A percentile compares a stretch with the other conserved stretches of the same genome.
These are phyloP conservation scores for Postia placenta DNA, from an alignment of 768 basidiomycete species.

Conservation along the genomic window DNA sequence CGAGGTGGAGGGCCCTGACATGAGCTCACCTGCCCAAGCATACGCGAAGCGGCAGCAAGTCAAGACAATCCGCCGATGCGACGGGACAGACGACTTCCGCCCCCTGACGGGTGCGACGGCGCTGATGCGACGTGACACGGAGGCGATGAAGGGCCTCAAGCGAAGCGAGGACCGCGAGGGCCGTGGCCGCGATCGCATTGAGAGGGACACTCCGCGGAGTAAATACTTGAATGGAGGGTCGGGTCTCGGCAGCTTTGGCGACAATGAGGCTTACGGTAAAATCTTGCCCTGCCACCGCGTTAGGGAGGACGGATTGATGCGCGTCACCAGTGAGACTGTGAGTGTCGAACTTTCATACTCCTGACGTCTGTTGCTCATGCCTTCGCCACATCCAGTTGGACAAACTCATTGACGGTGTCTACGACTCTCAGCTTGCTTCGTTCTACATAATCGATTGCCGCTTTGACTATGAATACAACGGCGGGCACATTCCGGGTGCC, in stretches of 20 bases:
- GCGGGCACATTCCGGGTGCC: slow-evolving; percentile 90
- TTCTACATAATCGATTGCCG: slow-evolving; percentile 92
- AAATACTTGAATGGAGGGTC: slow-evolving; percentile 35
- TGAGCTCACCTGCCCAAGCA: slow-evolving; percentile 78
- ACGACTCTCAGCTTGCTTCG: slow-evolving; percentile 52
- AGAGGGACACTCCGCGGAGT: slow-evolving; percentile 24
- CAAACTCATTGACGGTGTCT: slow-evolving; percentile 70
- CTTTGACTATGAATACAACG: slow-evolving; percentile 93
- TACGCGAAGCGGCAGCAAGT: slow-evolving; percentile 74
- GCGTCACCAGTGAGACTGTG: slow-evolving; percentile 78
- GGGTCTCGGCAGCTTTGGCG: slow-evolving; percentile 82
- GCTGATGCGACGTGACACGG: slow-evolving; percentile 33
- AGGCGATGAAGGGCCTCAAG: slow-evolving; percentile 27
- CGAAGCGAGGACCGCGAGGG: slow-evolving; percentile 17
- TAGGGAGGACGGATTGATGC: slow-evolving; percentile 92
- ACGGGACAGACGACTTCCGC: slow-evolving; percentile 77
- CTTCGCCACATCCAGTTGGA: slow-evolving; percentile 50
- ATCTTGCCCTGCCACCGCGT: slow-evolving; percentile 91
- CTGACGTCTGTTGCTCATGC: slow-evolving; percentile 1
- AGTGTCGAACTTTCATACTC: slow-evolving; percentile 23
- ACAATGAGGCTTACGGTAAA: slow-evolving; percentile 91
- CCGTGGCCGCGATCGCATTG: slow-evolving; percentile 6
- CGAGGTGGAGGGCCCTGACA: slow-evolving; percentile 42
- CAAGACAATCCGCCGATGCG: slow-evolving; percentile 72
- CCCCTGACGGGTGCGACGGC: slow-evolving; percentile 66